These are phyloP conservation scores for Iris pallida DNA, from an alignment of 116 monocot genomes.

Conservation along the genomic window DNA sequence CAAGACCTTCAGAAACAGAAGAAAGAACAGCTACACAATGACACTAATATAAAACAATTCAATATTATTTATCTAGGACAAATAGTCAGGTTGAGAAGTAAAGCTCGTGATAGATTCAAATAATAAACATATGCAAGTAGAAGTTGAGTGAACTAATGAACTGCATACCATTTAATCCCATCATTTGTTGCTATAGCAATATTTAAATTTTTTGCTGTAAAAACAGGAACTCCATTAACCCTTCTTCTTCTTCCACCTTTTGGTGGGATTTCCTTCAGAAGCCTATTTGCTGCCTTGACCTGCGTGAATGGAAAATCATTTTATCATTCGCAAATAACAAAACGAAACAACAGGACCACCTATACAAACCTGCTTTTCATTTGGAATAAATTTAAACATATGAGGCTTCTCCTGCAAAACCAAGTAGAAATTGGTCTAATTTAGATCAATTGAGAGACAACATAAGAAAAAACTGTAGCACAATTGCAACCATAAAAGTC, in stretches of 20 bases:
- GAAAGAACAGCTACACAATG: too few relatives aligned
- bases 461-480: too few relatives aligned
- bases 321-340: constrained; percentile 1
- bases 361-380: constrained; percentile 70
- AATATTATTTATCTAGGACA: too few relatives aligned
- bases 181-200: constrained; percentile 93
- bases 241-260: constrained; percentile 47
- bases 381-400: constrained; percentile 90
- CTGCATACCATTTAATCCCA: constrained; percentile 81
- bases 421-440: neutral
- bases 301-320: constrained; percentile 19
- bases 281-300: constrained; percentile 86
- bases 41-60: too few relatives aligned
- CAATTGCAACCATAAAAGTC: too few relatives aligned
- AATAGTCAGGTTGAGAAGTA: too few relatives aligned
- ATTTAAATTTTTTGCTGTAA: constrained; percentile 84
- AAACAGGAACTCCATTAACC: constrained; percentile 88
- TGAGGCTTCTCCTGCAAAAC: constrained; percentile 89
- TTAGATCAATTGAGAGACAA: too few relatives aligned
- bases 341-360: neutral
- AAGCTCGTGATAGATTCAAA: too few relatives aligned
- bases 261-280: constrained; percentile 47
- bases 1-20: too few relatives aligned
- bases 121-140: too few relatives aligned
- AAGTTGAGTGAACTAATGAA: neutral